Evolutionary conservation across 2,329 filamentous ascomycete genomes (phyloP), one percentile per base, ranked within the genome.

Genomic region (Aspergillus sp.): DNA sequence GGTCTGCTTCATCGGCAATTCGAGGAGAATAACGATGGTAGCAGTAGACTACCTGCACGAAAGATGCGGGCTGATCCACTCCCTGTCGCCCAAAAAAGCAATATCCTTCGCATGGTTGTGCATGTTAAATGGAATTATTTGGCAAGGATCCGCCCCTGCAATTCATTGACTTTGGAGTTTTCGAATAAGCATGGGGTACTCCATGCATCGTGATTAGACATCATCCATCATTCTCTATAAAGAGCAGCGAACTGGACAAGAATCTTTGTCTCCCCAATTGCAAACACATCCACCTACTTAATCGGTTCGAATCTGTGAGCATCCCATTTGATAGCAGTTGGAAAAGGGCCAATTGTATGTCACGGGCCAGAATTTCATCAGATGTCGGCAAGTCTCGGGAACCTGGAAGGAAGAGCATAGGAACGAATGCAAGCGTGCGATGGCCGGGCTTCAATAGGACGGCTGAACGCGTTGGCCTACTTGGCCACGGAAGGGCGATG

Each of bases 1-100:
- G 47, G 54, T 52, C 49, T 28, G 50, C 58, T 53, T 57, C 45
- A 53, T 55, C 41, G n/a, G 45, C 47, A 49, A 23, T 53, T 47
- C 36, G 47, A 55, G 62, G 36, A 39, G 48, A 50, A 52, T 50
- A 28, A 60, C 43, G 41, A 32, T 50, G 49, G 43, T 17, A 28
- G 57, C 57, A 63, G 49, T 63, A 57, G 61, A 66, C 64, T 64
- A 55, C 43, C 49, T 52, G 63, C 63, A 67, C 60, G 55, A 54
- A 61, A 62, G 57, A 54, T 45, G 65, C 58, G 58, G 57, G 63
- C 41, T 43, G 59, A 47, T 60, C 66, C 64, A 67, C 63, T 55
- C 57, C 50, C 30, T 50, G 45, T 49, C 49, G 56, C 30, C 8
- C 55, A 59, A 60, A 36, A 59, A 52, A 57, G 50, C 19, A 57